Evolutionary conservation across 768 basidiomycete species (phyloP), one percentile per base, ranked within the genome.

Genomic region (Boletus sp.): DNA sequence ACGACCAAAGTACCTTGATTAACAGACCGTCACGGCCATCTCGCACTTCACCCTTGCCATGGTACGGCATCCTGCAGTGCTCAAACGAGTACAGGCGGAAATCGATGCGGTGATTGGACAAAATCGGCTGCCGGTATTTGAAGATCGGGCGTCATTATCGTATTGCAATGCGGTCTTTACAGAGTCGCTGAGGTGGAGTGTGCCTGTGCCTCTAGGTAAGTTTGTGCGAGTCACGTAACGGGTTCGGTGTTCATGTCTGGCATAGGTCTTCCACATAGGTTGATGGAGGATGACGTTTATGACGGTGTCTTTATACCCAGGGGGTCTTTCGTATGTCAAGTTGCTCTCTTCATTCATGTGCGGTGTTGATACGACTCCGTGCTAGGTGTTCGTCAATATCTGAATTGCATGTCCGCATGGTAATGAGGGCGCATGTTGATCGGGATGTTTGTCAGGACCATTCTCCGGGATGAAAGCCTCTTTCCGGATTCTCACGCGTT

Each of bases 1-100:
- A n/a, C n/a, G n/a, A n/a, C 24, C 24, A 24, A 24, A 24, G 24
- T 24, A 24, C 24, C 24, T 24, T 24, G 1, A 24, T 24, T 24
- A 24, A 24, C 3, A 24, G 24, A 24, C 24, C 24, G 24, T 24
- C 24, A 24, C 24, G 24, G 24, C 3, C 24, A 24, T 24, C n/a
- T 74, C 75, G 33, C 81, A 85, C 44, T 86, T 90, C 71, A 66
- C 90, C 24, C 78, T 90, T 49, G 84, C 84, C 5, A 86, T 90
- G 83, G 74, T 87, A 50, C 70, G 75, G 10, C 68, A 88, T 62
- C 88, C 24, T 24, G 24, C 3, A 3, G 24, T 24, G 24, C 24
- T 24, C 24, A 24, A 24, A 24, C 24, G 24, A 24, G 24, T 3
- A 24, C 24, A 24, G 24, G 24, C 3, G 24, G 24, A 24, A 24